A percentile compares a stretch with the other conserved stretches of the same genome.
Conservation (phyloP, 1,139 yeast genomes). For the Geotrichum cucujoidarum region DNA sequence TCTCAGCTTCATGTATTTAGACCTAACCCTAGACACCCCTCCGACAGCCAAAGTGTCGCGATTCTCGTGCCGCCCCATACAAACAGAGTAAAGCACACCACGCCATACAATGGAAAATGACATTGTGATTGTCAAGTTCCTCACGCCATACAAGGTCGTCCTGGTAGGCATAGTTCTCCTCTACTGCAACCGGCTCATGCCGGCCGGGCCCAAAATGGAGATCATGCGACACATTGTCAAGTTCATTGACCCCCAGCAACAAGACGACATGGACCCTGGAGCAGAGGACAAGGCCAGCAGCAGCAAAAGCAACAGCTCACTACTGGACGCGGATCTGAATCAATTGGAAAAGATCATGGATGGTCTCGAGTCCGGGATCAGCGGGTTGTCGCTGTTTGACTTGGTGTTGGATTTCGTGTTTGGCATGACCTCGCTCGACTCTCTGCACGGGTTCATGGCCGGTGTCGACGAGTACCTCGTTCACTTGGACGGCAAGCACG, state of each 20-base stretch:
- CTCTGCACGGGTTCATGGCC: conserved; percentile 20
- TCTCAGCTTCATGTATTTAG: too few species aligned
- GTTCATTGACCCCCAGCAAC: conserved; percentile 25
- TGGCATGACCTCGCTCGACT: conserved; percentile 22
- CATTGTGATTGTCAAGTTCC: conserved; percentile 20
- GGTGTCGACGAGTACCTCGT: conserved; percentile 12
- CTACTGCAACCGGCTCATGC: conserved; percentile 27
- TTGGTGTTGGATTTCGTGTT: conserved; percentile 21
- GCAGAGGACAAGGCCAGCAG: neutral
- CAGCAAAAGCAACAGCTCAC: too few species aligned
- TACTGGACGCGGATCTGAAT: conserved; percentile 13
- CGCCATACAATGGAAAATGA: conserved; percentile 11
- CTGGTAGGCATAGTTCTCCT: conserved; percentile 24
- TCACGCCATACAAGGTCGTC: conserved; percentile 32
- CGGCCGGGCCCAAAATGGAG: conserved; percentile 18
- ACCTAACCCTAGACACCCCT: too few species aligned
- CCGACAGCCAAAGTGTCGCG: too few species aligned
- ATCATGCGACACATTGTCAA: conserved; percentile 26
- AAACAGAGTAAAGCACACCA: too few species aligned
- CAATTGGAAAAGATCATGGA: conserved; percentile 10
- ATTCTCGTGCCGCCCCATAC: too few species aligned
- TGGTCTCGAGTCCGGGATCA: conserved; percentile 1
- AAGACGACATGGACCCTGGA: conserved; percentile 1
- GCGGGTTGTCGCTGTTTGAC: conserved; percentile 11
- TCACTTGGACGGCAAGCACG: conserved; percentile 14